Evolutionary conservation across 306 rosid genomes (phyloP).

Genomic region (Castanea mollissima): DNA sequence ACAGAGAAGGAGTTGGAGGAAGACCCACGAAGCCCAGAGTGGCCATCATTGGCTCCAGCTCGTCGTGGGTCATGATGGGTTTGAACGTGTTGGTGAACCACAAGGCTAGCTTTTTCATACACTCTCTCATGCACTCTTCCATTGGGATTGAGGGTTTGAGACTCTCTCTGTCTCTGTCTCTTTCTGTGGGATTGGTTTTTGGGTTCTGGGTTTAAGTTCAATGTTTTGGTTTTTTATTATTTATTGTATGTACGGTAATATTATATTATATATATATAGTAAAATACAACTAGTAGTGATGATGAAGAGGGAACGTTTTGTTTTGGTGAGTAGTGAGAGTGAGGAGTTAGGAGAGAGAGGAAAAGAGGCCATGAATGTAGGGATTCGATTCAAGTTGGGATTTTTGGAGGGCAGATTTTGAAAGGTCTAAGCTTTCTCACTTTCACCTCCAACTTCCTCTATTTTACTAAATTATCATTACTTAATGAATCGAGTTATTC

Average conservation of each 20-base stretch:
- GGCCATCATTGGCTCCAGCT: constrained; percentile 56
- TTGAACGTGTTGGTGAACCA: constrained; percentile 54
- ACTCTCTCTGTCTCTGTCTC: neutral
- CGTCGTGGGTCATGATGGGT: constrained; percentile 60
- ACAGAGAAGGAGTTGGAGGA: neutral
- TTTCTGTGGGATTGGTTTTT: no score
- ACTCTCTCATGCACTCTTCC: constrained; percentile 42
- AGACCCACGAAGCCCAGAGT: constrained; percentile 48
- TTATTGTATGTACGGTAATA: no score
- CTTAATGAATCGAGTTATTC: no score
- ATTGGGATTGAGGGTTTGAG: neutral
- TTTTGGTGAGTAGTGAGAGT: no score
- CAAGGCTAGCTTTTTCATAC: constrained; percentile 42
- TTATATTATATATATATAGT: no score
- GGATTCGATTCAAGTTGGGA: neutral
- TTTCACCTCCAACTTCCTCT: neutral
- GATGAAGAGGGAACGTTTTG: no score
- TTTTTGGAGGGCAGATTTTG: neutral
- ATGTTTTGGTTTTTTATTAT: no score
- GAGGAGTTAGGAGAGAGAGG: no score
- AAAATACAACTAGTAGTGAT: no score
- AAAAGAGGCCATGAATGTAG: neutral
- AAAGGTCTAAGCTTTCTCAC: neutral
- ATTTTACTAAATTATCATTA: neutral
- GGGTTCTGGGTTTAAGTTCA: no score